These are phyloP conservation scores for Podaxis pistillaris DNA, from an alignment of 768 basidiomycete genomes.

Conservation along the genomic window DNA sequence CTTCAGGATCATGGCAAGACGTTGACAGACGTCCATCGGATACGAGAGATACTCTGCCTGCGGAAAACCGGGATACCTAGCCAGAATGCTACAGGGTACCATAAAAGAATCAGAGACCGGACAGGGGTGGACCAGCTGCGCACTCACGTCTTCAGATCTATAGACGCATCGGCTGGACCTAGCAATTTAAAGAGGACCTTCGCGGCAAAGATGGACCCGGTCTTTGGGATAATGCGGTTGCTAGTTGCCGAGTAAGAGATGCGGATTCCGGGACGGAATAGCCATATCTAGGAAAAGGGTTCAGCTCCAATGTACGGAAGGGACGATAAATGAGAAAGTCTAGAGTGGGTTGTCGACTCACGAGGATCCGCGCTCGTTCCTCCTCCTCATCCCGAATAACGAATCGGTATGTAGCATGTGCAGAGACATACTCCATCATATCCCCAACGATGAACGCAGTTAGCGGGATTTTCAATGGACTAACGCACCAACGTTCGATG, in stretches of 20 bases:
- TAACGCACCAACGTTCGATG: slow-evolving; percentile 17
- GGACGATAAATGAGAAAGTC: background rate
- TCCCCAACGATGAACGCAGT: slow-evolving; percentile 91
- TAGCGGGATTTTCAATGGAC: slow-evolving; percentile 54
- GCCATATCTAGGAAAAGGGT: slow-evolving; percentile 65
- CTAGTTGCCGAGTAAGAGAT: slow-evolving; percentile 67
- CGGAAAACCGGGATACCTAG: slow-evolving; percentile 78
- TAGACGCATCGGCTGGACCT: slow-evolving; percentile 50
- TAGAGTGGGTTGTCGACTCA: slow-evolving; percentile 36
- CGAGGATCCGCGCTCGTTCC: slow-evolving; percentile 74
- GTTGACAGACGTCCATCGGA: slow-evolving; percentile 73
- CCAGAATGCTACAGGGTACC: slow-evolving; percentile 43
- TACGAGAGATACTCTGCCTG: slow-evolving; percentile 89
- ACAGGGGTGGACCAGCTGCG: background rate
- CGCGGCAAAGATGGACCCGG: slow-evolving; percentile 62
- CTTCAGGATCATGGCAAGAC: slow-evolving; percentile 64
- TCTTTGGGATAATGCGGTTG: slow-evolving; percentile 58
- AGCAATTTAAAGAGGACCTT: slow-evolving; percentile 87
- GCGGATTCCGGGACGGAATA: slow-evolving; percentile 88
- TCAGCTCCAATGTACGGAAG: background rate
- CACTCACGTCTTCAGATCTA: slow-evolving; percentile 55
- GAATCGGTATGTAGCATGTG: slow-evolving; percentile 93
- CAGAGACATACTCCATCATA: slow-evolving; percentile 87
- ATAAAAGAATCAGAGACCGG: background rate
- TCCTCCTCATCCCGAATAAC: slow-evolving; percentile 86